A percentile compares a stretch with the other conserved stretches of the same genome.
Conservation (phyloP, 805 yeast species). For the Teunomyces kruisii region DNA sequence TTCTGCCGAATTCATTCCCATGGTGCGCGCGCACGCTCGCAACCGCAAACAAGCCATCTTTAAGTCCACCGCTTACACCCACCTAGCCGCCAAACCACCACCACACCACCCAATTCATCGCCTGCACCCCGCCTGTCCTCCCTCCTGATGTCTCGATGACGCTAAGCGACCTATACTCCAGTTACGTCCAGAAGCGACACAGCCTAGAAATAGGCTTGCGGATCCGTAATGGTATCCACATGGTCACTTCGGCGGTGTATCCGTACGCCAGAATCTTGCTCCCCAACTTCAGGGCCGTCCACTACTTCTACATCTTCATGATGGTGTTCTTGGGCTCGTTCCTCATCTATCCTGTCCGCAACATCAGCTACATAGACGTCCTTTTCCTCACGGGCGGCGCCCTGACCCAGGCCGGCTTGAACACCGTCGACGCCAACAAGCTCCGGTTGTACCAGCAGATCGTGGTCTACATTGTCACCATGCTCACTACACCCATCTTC, state of each 20-base stretch:
- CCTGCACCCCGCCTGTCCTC: too few relatives aligned
- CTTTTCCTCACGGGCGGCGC: conserved; percentile 76
- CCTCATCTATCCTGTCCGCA: conserved; percentile 71
- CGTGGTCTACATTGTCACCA: conserved; percentile 58
- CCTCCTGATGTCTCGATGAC: not conserved
- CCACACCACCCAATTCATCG: not conserved
- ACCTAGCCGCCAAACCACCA: not conserved
- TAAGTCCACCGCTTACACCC: not conserved
- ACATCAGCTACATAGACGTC: conserved; percentile 71
- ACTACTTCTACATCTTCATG: conserved; percentile 66
- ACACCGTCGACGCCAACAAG: conserved; percentile 68
- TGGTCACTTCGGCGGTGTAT: conserved; percentile 31
- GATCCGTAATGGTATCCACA: conserved; percentile 36
- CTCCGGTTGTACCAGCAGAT: conserved; percentile 79
- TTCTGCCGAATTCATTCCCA: too few relatives aligned
- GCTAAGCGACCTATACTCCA: conserved; percentile 6
- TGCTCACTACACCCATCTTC: conserved; percentile 81
- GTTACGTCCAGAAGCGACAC: conserved; percentile 4
- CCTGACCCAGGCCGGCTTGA: conserved; percentile 88
- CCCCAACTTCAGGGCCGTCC: conserved; percentile 63
- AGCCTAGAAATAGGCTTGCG: conserved; percentile 15
- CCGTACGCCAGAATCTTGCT: conserved; percentile 44
- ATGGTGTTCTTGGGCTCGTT: conserved; percentile 69
- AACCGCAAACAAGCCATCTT: not conserved
- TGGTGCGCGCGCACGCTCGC: not conserved